Conservation (phyloP, 2,329 filamentous ascomycete genomes). For the Zelopaecilomyces penicillatus region DNA sequence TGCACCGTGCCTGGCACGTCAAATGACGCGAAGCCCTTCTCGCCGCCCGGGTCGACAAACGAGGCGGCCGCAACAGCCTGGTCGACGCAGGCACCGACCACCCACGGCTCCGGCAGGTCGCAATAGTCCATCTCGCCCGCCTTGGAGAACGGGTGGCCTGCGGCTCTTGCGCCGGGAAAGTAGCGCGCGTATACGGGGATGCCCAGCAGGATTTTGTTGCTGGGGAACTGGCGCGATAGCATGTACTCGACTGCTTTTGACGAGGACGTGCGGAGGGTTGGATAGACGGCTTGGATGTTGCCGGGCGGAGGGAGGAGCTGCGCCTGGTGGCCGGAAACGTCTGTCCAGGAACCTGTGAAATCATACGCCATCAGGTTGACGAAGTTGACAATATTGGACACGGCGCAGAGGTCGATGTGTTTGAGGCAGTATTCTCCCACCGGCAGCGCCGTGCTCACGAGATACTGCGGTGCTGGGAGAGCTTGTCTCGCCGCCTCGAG, state of each 20-base stretch:
- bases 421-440: slow-evolving; percentile 53
- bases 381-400: slow-evolving; percentile 47
- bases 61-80: slow-evolving; percentile 46
- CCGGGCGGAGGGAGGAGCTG: slow-evolving; percentile 43
- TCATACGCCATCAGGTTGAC: slow-evolving; percentile 65
- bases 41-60: slow-evolving; percentile 34
- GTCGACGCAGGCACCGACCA: slow-evolving; percentile 35
- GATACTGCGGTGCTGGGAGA: slow-evolving; percentile 47
- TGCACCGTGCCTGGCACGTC: slow-evolving; percentile 53
- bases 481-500: slow-evolving; percentile 45
- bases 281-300: slow-evolving; percentile 15
- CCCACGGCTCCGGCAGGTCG: slow-evolving; percentile 49
- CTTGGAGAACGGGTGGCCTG: slow-evolving; percentile 43
- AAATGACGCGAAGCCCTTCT: slow-evolving; percentile 52
- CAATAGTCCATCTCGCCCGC: slow-evolving; percentile 52
- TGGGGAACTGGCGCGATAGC: slow-evolving; percentile 42
- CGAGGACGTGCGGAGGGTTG: slow-evolving; percentile 34
- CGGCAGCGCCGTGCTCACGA: slow-evolving; percentile 54
- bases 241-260: slow-evolving; percentile 49
- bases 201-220: slow-evolving; percentile 52
- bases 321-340: slow-evolving; percentile 54
- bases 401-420: slow-evolving; percentile 47
- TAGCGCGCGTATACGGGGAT: slow-evolving; percentile 55
- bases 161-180: slow-evolving; percentile 45
- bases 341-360: slow-evolving; percentile 55